Percentiles rank a stretch among this genome's conserved stretches.
Evolutionary conservation across 805 yeast species (phyloP).

Genomic region (Candida multigemmis): DNA sequence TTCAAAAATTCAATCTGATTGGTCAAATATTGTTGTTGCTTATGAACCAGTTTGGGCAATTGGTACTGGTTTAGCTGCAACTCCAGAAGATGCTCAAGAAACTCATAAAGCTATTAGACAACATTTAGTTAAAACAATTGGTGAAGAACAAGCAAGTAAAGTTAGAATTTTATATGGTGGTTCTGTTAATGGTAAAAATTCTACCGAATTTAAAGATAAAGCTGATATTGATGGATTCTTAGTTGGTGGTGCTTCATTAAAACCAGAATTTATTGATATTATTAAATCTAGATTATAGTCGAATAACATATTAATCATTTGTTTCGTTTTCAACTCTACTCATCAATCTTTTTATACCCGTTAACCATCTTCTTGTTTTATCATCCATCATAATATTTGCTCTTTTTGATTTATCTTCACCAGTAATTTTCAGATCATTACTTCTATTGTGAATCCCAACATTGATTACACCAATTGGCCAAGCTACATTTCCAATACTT

Average conservation of each 20-base stretch:
- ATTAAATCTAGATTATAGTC: slow-evolving; percentile 86
- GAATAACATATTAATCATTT: too few species aligned
- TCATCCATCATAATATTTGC: slow-evolving; percentile 80
- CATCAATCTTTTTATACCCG: slow-evolving; percentile 65
- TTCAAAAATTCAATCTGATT: slow-evolving; percentile 69
- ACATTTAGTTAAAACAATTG: slow-evolving; percentile 69
- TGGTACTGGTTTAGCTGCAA: slow-evolving; percentile 98
- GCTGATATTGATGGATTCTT: slow-evolving; percentile 95
- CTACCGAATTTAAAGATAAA: slow-evolving; percentile 83
- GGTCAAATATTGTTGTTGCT: slow-evolving; percentile 90
- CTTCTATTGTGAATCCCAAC: slow-evolving; percentile 76
- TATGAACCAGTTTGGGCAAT: slow-evolving; percentile 99
- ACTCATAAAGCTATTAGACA: slow-evolving; percentile 86
- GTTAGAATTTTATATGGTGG: slow-evolving; percentile 97
- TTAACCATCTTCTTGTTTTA: slow-evolving; percentile 65
- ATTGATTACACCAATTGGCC: slow-evolving; percentile 83
- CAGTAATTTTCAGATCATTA: slow-evolving; percentile 49
- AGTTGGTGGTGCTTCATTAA: slow-evolving; percentile 98
- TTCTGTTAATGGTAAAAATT: slow-evolving; percentile 93
- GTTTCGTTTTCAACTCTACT: too few species aligned
- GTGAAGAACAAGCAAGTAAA: slow-evolving; percentile 64
- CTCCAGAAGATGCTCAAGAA: slow-evolving; percentile 96
- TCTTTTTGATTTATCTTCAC: slow-evolving; percentile 28
- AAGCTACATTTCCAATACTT: slow-evolving; percentile 81
- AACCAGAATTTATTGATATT: slow-evolving; percentile 95